phyloP scores from a whole-genome alignment of 768 basidiomycete genomes.

The Mycena galopus region DNA sequence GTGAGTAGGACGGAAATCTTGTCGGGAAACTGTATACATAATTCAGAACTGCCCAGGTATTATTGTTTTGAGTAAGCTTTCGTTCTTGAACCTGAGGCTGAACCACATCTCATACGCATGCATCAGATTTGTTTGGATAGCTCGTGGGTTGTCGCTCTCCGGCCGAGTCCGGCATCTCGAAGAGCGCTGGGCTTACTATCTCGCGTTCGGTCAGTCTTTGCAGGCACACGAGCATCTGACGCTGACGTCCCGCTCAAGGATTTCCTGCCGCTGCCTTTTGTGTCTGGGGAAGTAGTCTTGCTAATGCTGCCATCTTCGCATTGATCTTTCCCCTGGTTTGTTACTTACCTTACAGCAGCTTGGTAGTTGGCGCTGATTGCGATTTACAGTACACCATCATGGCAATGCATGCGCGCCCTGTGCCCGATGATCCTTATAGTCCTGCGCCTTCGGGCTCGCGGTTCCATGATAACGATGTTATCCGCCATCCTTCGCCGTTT shows the following conservation, averaged over 20 bases:
- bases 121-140: slow-evolving; percentile 81
- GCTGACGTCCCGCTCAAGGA: slow-evolving; percentile 56
- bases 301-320: slow-evolving; percentile 87
- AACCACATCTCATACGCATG: slow-evolving; percentile 34
- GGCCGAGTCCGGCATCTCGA: slow-evolving; percentile 81
- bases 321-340: slow-evolving; percentile 82
- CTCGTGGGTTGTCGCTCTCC: slow-evolving; percentile 78
- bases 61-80: slow-evolving; percentile 87
- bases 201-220: slow-evolving; percentile 74
- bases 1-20: slow-evolving; percentile 61
- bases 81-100: not conserved
- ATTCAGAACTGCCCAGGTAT: slow-evolving; percentile 62
- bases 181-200: slow-evolving; percentile 91
- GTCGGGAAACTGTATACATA: not conserved
- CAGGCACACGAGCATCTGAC: not conserved
- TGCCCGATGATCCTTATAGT: slow-evolving; percentile 83
- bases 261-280: slow-evolving; percentile 81
- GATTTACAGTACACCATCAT: slow-evolving; percentile 82
- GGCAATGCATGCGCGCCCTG: slow-evolving; percentile 82
- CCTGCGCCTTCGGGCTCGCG: slow-evolving; percentile 52
- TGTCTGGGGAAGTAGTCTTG: slow-evolving; percentile 78
- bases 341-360: not conserved
- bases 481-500: slow-evolving; percentile 80
- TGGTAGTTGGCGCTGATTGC: slow-evolving; percentile 9
- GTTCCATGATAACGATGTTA: slow-evolving; percentile 48